These are phyloP conservation scores for Rossbeevera mucosa DNA, from an alignment of 768 basidiomycete genomes.

Conservation along the genomic window DNA sequence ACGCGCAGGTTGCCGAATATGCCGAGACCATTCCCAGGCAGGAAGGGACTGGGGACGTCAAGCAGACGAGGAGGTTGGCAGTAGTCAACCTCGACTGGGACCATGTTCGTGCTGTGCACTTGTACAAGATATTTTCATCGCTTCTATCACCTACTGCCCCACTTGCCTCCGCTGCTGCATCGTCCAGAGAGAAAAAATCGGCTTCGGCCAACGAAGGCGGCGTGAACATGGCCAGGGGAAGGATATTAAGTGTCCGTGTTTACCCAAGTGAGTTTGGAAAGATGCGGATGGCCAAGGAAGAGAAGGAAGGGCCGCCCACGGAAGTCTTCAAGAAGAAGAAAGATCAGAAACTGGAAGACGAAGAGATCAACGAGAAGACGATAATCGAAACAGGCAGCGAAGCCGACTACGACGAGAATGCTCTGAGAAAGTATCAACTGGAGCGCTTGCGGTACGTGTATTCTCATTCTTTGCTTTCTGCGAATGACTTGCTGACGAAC, in stretches of 20 bases:
- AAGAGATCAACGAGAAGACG: slow-evolving; percentile 59
- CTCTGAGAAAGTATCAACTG: slow-evolving; percentile 85
- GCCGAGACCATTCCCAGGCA: slow-evolving; percentile 44
- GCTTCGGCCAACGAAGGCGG: slow-evolving; percentile 5
- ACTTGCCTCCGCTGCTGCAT: slow-evolving; percentile 28
- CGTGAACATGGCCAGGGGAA: slow-evolving; percentile 48
- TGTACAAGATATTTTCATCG: slow-evolving; percentile 91
- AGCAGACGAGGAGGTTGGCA: slow-evolving; percentile 68
- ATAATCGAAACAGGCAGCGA: slow-evolving; percentile 57
- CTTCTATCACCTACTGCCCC: slow-evolving; percentile 63
- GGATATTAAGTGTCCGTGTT: slow-evolving; percentile 70
- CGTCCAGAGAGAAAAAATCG: slow-evolving; percentile 15
- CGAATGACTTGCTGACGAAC: slow-evolving; percentile 3
- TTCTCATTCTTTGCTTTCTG: not conserved
- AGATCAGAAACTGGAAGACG: slow-evolving; percentile 34
- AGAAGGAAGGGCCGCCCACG: slow-evolving; percentile 82
- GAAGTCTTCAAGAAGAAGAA: slow-evolving; percentile 72
- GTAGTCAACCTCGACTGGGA: slow-evolving; percentile 99
- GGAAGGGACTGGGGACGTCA: slow-evolving; percentile 37
- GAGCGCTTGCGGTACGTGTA: slow-evolving; percentile 73
- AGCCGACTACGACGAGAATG: slow-evolving; percentile 83
- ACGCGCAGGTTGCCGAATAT: slow-evolving; percentile 69
- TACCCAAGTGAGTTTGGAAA: slow-evolving; percentile 96
- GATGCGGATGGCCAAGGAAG: slow-evolving; percentile 79
- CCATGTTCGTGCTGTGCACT: slow-evolving; percentile 80